Percentiles rank a stretch among this genome's conserved stretches.
Evolutionary conservation across 441 rosid species (phyloP).

Genomic region (Brassica balearica): DNA sequence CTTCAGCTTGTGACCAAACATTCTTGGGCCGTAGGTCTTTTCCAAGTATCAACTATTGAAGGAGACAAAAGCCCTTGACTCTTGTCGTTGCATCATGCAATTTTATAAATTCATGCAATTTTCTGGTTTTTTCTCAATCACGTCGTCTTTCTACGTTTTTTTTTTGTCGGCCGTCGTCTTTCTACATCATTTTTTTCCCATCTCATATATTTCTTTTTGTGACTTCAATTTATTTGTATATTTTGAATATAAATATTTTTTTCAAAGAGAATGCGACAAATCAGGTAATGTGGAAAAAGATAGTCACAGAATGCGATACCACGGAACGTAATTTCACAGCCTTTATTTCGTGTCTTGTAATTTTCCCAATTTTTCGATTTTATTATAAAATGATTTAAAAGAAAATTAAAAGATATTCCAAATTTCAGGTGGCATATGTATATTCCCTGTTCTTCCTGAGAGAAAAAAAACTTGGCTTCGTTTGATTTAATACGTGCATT

Average conservation of each 20-base stretch:
- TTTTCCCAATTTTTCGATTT: background rate
- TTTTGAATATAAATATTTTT: background rate
- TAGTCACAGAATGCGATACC: slow-evolving; percentile 30
- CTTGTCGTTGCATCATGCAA: slow-evolving; percentile 24
- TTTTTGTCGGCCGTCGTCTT: background rate
- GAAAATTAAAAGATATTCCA: slow-evolving; percentile 12
- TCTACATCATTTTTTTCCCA: background rate
- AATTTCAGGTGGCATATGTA: slow-evolving; percentile 26
- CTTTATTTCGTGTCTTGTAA: slow-evolving; percentile 11
- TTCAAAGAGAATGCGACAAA: slow-evolving; percentile 29
- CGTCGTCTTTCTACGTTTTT: slow-evolving; percentile 5
- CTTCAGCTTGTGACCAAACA: slow-evolving; percentile 18
- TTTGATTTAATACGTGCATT: background rate
- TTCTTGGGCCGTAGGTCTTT: slow-evolving; percentile 16
- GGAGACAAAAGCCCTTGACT: slow-evolving; percentile 42
- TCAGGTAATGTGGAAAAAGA: slow-evolving; percentile 43
- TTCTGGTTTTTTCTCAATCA: background rate
- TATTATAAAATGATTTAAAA: background rate
- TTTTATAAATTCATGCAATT: background rate
- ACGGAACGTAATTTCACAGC: slow-evolving; percentile 33
- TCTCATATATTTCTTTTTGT: background rate
- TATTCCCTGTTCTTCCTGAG: slow-evolving; percentile 18
- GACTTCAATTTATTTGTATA: slow-evolving; percentile 16
- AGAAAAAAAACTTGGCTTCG: slow-evolving; percentile 1
- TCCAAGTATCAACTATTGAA: background rate